phyloP scores from a whole-genome alignment of 495 filamentous ascomycete genomes.

The Neurospora sp. region DNA sequence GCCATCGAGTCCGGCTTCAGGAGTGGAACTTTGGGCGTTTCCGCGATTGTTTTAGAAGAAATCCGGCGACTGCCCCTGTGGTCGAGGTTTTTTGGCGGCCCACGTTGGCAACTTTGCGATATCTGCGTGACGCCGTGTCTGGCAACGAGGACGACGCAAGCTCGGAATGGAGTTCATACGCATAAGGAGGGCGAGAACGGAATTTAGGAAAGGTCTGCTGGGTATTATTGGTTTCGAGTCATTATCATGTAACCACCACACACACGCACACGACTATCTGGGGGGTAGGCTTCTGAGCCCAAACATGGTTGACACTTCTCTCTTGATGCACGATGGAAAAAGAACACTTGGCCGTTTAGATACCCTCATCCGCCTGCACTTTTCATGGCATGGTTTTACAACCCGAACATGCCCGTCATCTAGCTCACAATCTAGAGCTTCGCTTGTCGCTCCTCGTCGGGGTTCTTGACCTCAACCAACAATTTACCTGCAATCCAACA shows the following conservation, averaged over 20 bases:
- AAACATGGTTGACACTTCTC: neutral
- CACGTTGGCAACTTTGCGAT: neutral
- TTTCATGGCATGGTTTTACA: neutral
- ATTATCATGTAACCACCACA: neutral
- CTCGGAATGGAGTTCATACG: neutral
- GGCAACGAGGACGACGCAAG: neutral
- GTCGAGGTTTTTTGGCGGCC: neutral
- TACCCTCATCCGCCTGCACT: neutral
- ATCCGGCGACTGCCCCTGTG: neutral
- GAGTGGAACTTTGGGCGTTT: neutral
- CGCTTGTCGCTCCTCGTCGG: slow-evolving; percentile 3
- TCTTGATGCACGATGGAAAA: neutral
- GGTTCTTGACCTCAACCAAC: slow-evolving; percentile 21
- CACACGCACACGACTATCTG: neutral
- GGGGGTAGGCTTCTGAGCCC: neutral
- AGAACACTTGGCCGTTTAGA: neutral
- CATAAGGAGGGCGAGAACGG: neutral
- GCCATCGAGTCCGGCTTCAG: neutral
- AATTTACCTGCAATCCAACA: slow-evolving; percentile 12
- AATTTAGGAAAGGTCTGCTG: neutral
- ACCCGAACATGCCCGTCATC: neutral
- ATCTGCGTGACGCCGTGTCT: neutral
- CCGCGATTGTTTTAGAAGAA: neutral
- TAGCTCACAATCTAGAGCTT: neutral
- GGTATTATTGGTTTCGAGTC: neutral